Base-by-base conservation (phyloP, 1,284 basidiomycete species). In the Stereum hirsutum region DNA sequence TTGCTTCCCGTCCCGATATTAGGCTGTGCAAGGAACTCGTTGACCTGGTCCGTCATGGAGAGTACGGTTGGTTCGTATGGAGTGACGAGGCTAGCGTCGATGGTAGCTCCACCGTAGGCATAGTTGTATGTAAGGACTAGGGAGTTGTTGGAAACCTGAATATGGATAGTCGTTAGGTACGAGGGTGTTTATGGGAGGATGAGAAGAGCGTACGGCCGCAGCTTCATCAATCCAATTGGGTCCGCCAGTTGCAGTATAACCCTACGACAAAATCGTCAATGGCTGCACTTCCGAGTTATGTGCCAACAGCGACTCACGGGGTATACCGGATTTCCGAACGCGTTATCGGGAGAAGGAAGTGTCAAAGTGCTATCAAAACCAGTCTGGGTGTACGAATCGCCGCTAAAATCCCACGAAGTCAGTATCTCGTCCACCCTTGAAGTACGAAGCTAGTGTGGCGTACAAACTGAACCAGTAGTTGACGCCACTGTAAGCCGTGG, bases 71-170 rank as follows among this genome's bases (percentile, higher is more conserved):
- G 62, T 33, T 58, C 53, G 51, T 65, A 76, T 1, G 77, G 74
- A 5, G 61, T 45, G 27, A 78, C 75, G 23, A 78, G 65, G 15
- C 47, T 63, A 2, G 70, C 64, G 52, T 78, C 66, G 48, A 78
- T 78, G 15, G 74, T 78, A 14, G 76, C 75, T 15, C 75, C 75
- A 28, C 75, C 74, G 49, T 74, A 76, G 1, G 77, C 75, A 49
- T 71, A 78, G 57, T 79, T 78, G 60, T 76, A 79, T 0, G 73
- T 74, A 32, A 75, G 61, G 39, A 76, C 48, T 6, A 68, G 53
- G 5, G 75, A 75, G 27, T 63, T 68, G 61, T 80, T 79, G 60
- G 66, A 68, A n/a, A n/a, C n/a, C n/a, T n/a, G n/a, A n/a, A n/a
- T n/a, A n/a, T n/a, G n/a, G n/a, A n/a, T n/a, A n/a, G n/a, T n/a